Conservation (phyloP, 108 stramenopile species). For the Chaetoceros muelleri region DNA sequence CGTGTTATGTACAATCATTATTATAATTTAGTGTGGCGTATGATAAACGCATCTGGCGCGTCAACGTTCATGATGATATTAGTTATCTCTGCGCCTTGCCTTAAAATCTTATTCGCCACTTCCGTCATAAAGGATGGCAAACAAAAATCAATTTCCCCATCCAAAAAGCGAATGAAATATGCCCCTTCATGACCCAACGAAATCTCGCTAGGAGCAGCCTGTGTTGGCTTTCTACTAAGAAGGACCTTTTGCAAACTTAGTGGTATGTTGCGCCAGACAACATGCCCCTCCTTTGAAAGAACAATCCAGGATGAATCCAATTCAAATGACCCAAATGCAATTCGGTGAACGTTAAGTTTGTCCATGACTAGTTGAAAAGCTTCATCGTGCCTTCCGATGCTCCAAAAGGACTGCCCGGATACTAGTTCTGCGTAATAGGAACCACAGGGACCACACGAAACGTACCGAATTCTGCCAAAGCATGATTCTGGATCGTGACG, state of each 20-base stretch:
- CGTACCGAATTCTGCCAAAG: constrained; percentile 22
- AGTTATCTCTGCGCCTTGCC: constrained; percentile 29
- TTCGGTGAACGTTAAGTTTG: constrained; percentile 53
- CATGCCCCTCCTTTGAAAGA: constrained; percentile 49
- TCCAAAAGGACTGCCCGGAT: constrained; percentile 68
- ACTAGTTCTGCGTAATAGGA: constrained; percentile 63
- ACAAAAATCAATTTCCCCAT: constrained; percentile 63
- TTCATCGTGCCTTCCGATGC: constrained; percentile 32
- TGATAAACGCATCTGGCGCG: constrained; percentile 35
- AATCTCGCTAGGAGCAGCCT: constrained; percentile 54
- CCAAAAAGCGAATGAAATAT: constrained; percentile 67
- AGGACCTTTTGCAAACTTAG: constrained; percentile 41
- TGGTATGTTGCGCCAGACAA: constrained; percentile 69
- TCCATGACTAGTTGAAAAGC: constrained; percentile 35
- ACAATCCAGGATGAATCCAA: constrained; percentile 53
- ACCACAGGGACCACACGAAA: constrained; percentile 50
- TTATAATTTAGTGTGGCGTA: constrained; percentile 38
- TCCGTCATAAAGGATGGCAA: constrained; percentile 44
- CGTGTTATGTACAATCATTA: no score
- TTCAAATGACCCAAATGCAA: constrained; percentile 47
- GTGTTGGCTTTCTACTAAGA: constrained; percentile 19
- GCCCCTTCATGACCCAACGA: constrained; percentile 57
- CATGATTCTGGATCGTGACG: constrained; percentile 1
- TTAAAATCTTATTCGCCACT: constrained; percentile 33
- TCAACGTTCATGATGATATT: constrained; percentile 36